phyloP scores from a whole-genome alignment of 1,139 yeast species.

The Casaregolazyma suthepensis region DNA sequence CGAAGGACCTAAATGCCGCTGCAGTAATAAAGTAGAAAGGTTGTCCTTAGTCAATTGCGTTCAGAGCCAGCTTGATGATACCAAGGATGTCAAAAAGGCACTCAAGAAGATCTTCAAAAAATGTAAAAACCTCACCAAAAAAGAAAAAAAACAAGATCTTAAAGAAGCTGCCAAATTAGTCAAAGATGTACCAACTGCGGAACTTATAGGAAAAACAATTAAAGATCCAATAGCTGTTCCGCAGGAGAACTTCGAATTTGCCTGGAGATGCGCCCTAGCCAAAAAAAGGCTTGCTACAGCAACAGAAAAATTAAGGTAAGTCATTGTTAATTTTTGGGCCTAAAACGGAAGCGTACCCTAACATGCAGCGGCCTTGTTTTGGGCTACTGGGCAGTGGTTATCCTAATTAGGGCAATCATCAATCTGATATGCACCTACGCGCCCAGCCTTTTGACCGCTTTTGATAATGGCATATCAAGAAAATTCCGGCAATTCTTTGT shows the following conservation, averaged over 20 bases:
- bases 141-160: background rate
- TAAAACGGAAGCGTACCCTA: conserved; percentile 1
- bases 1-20: conserved; percentile 9
- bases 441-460: conserved; percentile 9
- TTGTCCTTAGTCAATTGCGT: conserved; percentile 10
- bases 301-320: background rate
- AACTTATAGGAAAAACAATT: background rate
- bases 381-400: conserved; percentile 11
- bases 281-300: background rate
- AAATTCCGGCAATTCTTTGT: conserved; percentile 13
- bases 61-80: conserved; percentile 2
- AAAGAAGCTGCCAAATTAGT: conserved; percentile 1
- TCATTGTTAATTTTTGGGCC: background rate
- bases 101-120: background rate
- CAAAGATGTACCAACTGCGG: background rate
- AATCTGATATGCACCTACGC: conserved; percentile 7
- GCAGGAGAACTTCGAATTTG: background rate
- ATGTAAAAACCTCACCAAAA: background rate
- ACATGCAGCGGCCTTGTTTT: conserved; percentile 8
- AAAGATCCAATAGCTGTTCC: conserved; percentile 3
- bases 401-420: conserved; percentile 9
- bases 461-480: conserved; percentile 15
- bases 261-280: background rate
- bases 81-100: background rate
- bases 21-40: conserved; percentile 9